Evolutionary conservation across 768 basidiomycete species (phyloP), one percentile per base, ranked within the genome.

Genomic region (Gymnopilus dilepis): DNA sequence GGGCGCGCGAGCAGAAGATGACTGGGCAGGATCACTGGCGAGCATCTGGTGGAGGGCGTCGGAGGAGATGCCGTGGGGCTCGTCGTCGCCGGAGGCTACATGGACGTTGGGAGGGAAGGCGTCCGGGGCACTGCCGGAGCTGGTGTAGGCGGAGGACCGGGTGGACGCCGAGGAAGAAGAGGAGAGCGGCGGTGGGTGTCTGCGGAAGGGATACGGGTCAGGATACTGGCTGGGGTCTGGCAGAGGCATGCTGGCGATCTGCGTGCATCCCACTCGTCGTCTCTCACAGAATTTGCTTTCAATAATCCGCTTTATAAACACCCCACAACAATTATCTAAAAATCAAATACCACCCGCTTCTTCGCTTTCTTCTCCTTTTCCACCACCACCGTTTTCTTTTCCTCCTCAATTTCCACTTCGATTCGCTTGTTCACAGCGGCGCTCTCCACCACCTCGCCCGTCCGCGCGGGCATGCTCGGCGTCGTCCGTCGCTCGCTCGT

Each of bases 101-200:
- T 85, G 88, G 43, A 91, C 82, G 72, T 87, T 84, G 21, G 82
- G 80, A 56, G 82, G 86, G 74, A 86, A 84, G 34, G 34, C 34
- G 24, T 82, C 77, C 43, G 84, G 72, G 19, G 83, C 81, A 73
- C 88, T 89, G 57, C 87, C 88, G 19, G 86, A 85, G 73, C 83
- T 88, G 22, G 90, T 89, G 70, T 92, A 92, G 4, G 91, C 90
- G 4, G 90, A 90, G 7, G 91, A 92, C 52, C 91, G 83, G 6
- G 89, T 85, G 4, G 90, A 91, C 1, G 83, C 80, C 31, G 88
- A 86, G 24, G 89, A 88, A 0, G 92, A 90, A 45, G 85, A 59
- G 50, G 58, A 59, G 28, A 59, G 62, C 85, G 41, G 84, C 83
- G 4, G 52, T 76, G 77, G 37, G 56, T 78, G 75, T 43, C 82